Base-by-base conservation (phyloP, 1,139 yeast genomes). In the Suhomyces guaymorum region DNA sequence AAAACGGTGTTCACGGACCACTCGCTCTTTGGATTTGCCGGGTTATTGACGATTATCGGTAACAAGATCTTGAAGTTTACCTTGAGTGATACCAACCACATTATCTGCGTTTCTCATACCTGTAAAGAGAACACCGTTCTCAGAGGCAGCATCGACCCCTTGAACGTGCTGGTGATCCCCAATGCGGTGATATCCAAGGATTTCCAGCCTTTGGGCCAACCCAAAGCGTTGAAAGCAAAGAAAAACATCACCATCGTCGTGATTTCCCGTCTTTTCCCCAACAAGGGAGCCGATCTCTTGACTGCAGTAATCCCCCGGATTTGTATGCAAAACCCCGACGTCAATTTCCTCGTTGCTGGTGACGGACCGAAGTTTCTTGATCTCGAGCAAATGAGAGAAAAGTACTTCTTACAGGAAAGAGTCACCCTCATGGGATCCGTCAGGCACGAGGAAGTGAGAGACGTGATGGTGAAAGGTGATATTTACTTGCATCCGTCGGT, bases 291-390 rank as follows among this genome's bases (percentile, higher is more conserved):
- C 0, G 98, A 90, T 53, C 65, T 94, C 17, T 63, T 94, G 16
- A 82, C 86, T 1, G 95, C 92, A 0, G 75, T 89, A 10, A 85
- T 94, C 16, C 99, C 99, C 0, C 66, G 81, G 27, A 82, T 94
- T 3, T 92, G 98, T 54, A 55, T 66, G 5, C 59, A 65, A 8
- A 76, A 82, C 41, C 73, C 79, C 0, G 73, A 77, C 8, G 94
- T 89, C 2, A 76, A 79, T 36, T 90, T 94, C 49, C 60, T 90
- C 5, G 80, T 94, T 35, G 99, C 97, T 2, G 99, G 99, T 4
- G 95, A 89, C 57, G 99, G 99, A 0, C 99, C 99, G 1, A 87
- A 88, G 51, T 90, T 85, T 50, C 77, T 92, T 11, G 97, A 92
- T 49, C 65, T 94, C 40, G 97, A 90, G 55, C 98, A 94, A 55